Evolutionary conservation across 371 early-diverging fungal species (phyloP), one percentile per base, ranked within the genome.

Genomic region (Lichtheimia corymbifera): DNA sequence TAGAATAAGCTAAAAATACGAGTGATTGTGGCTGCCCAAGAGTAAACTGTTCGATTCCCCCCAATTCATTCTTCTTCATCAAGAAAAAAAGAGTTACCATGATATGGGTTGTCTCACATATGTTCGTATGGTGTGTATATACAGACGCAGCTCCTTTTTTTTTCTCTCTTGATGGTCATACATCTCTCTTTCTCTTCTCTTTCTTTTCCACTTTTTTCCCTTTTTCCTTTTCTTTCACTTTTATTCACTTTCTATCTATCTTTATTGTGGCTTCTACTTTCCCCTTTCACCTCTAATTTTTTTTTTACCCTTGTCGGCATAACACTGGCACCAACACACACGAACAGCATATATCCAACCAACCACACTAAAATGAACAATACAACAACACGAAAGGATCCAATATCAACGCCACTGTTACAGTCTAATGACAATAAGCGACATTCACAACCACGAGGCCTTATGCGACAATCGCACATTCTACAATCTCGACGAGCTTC

Each of bases 1-100:
- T 35, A 35, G 20, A 22, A 56, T n/a, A 27, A 44, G 56, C 56
- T 56, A 61, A 61, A 53, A 53, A 42, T 53, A 44, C 25, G 14
- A 30, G 35, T 35, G 35, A 35, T 35, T 35, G 35, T 35, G 35
- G 35, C 35, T 35, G 11, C 9, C 35, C 6, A 35, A 35, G 35
- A 35, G 35, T 35, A 35, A 35, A 35, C 6, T 35, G 11, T 35
- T 35, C 35, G 35, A 11, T 35, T 35, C 35, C 35, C 35, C 35
- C 35, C 35, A 35, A 9, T 35, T 35, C 35, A 35, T 35, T 11
- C 2, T 35, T 9, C 35, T 35, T 35, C 11, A 35, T 35, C 28
- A 28, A 28, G 7, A 28, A 35, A 35, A 35, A 9, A 35, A 9
- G 4, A 28, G 28, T 35, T 35, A 35, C 35, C 35, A 35, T 35